These are phyloP conservation scores for Annulohypoxylon maeteangense DNA, from an alignment of 495 filamentous ascomycete genomes.

Conservation along the genomic window DNA sequence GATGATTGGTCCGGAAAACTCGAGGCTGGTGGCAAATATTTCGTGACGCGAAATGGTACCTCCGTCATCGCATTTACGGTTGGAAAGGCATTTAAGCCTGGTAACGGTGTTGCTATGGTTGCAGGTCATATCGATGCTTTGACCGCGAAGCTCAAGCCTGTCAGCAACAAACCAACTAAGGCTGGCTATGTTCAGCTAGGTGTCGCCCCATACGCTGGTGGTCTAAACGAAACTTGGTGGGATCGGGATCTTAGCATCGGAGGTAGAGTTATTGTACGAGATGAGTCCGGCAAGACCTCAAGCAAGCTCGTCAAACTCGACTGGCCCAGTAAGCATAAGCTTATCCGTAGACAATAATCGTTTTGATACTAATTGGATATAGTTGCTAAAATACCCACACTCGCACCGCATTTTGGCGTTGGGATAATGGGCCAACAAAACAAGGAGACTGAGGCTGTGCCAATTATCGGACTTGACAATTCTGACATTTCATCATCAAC, in stretches of 20 bases:
- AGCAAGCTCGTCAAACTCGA: slow-evolving; percentile 87
- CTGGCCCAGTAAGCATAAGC: slow-evolving; percentile 73
- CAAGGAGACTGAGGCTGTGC: slow-evolving; percentile 91
- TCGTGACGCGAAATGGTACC: slow-evolving; percentile 83
- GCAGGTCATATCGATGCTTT: slow-evolving; percentile 94
- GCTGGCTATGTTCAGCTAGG: slow-evolving; percentile 90
- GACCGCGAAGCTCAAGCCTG: slow-evolving; percentile 88
- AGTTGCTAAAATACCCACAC: slow-evolving; percentile 89
- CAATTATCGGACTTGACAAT: slow-evolving; percentile 89
- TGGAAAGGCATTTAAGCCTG: slow-evolving; percentile 82
- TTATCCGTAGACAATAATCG: background rate
- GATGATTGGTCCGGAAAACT: slow-evolving; percentile 81
- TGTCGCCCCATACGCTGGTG: slow-evolving; percentile 92
- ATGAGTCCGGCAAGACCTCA: slow-evolving; percentile 80
- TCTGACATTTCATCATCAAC: slow-evolving; percentile 60
- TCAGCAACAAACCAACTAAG: slow-evolving; percentile 80
- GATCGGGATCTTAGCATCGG: slow-evolving; percentile 92
- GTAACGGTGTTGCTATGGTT: slow-evolving; percentile 82
- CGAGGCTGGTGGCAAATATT: slow-evolving; percentile 87
- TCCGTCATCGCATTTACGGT: slow-evolving; percentile 88
- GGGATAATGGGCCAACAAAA: slow-evolving; percentile 83
- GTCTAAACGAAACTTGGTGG: slow-evolving; percentile 89
- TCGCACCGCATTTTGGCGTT: slow-evolving; percentile 93
- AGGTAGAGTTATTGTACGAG: slow-evolving; percentile 85
- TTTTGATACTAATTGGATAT: slow-evolving; percentile 31